phyloP scores from a whole-genome alignment of 768 basidiomycete genomes.

The Lactarius vividus region DNA sequence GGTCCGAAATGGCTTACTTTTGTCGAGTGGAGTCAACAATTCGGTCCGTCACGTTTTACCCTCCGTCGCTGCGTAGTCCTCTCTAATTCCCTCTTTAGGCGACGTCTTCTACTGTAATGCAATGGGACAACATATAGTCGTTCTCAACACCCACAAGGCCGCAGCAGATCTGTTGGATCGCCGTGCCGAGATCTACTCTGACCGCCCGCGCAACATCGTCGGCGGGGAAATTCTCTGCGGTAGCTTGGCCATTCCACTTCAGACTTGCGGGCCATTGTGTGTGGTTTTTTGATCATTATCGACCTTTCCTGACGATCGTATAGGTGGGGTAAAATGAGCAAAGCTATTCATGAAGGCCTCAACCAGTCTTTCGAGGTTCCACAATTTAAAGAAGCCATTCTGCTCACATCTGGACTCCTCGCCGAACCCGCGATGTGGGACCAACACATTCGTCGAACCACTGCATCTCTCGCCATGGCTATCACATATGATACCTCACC shows the following conservation, averaged over 20 bases:
- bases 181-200: constrained; percentile 25
- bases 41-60: constrained; percentile 2
- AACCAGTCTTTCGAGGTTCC: constrained; percentile 11
- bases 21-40: constrained; percentile 17
- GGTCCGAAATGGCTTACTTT: constrained; percentile 24
- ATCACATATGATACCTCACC: constrained; percentile 23
- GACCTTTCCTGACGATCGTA: background rate
- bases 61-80: background rate
- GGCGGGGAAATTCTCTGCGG: constrained; percentile 21
- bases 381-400: constrained; percentile 19
- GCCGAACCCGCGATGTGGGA: constrained; percentile 15
- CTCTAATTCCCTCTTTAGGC: constrained; percentile 15
- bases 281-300: background rate
- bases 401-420: constrained; percentile 21
- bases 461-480: constrained; percentile 25
- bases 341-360: constrained; percentile 22
- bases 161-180: constrained; percentile 31
- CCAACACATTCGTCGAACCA: constrained; percentile 18
- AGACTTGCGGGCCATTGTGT: constrained; percentile 21
- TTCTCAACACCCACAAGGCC: constrained; percentile 31
- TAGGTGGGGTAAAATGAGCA: constrained; percentile 27
- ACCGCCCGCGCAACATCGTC: constrained; percentile 23
- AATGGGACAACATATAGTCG: constrained; percentile 26
- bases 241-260: constrained; percentile 23
- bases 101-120: constrained; percentile 26